Evolutionary conservation across 208 protist genomes (phyloP).

Genomic region (Leishmania mexicana): DNA sequence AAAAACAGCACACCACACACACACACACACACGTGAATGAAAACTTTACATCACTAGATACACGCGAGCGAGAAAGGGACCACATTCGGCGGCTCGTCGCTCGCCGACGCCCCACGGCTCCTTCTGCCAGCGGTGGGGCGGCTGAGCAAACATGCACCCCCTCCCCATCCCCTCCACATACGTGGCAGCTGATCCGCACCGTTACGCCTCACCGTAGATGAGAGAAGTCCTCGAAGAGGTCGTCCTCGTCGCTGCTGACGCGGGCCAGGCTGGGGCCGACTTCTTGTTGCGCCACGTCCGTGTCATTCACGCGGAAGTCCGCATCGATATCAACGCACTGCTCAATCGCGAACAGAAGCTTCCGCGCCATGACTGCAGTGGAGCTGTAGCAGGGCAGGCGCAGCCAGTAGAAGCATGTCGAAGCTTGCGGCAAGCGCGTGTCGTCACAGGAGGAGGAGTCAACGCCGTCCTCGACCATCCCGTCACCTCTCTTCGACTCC

Average conservation of each 20-base stretch:
- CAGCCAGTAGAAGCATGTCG: slow-evolving; percentile 97
- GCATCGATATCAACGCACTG: slow-evolving; percentile 96
- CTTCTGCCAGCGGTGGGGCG: background rate
- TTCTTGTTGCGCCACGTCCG: slow-evolving; percentile 50
- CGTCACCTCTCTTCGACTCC: background rate
- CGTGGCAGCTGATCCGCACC: background rate
- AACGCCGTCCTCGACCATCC: background rate
- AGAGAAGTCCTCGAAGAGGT: slow-evolving; percentile 91
- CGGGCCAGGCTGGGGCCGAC: slow-evolving; percentile 54
- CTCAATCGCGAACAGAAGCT: slow-evolving; percentile 95
- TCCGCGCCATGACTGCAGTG: slow-evolving; percentile 85
- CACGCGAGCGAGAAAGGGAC: background rate
- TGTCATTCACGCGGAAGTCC: slow-evolving; percentile 90
- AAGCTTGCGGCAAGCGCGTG: slow-evolving; percentile 90
- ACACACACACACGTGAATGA: too few species aligned
- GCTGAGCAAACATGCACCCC: background rate
- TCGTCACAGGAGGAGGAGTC: slow-evolving; percentile 47
- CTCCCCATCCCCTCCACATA: background rate
- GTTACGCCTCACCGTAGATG: slow-evolving; percentile 57
- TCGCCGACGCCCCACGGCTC: background rate
- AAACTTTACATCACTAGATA: background rate
- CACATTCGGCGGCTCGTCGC: background rate
- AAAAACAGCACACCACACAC: background rate
- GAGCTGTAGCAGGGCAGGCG: slow-evolving; percentile 93
- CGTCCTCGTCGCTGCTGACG: slow-evolving; percentile 68